Percentiles rank a stretch among this genome's conserved stretches.
These are phyloP conservation scores for Betula pendula DNA, from an alignment of 306 rosid genomes.

Conservation along the genomic window DNA sequence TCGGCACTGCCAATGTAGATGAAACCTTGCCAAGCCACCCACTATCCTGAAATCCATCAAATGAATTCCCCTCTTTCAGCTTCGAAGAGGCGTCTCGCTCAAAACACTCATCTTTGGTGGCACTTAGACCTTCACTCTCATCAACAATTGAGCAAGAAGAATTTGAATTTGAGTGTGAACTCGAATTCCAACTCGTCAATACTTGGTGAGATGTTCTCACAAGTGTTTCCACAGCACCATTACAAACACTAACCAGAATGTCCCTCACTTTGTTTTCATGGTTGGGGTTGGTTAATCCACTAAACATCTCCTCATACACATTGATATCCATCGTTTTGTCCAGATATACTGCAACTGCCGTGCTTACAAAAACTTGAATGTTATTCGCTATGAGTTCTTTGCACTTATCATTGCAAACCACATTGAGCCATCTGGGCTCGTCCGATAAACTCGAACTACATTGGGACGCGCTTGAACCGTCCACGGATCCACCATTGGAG, in stretches of 20 bases:
- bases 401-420: slow-evolving; percentile 50
- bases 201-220: slow-evolving; percentile 85
- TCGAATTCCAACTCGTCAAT: slow-evolving; percentile 40
- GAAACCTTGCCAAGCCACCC: slow-evolving; percentile 68
- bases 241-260: slow-evolving; percentile 64
- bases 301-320: slow-evolving; percentile 63
- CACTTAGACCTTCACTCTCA: slow-evolving; percentile 22
- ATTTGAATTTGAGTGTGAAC: slow-evolving; percentile 23
- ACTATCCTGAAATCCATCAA: slow-evolving; percentile 32
- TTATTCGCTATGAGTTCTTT: slow-evolving; percentile 56
- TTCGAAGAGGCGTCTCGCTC: slow-evolving; percentile 38
- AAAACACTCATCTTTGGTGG: slow-evolving; percentile 28
- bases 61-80: slow-evolving; percentile 29
- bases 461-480: slow-evolving; percentile 7
- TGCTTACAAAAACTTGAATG: slow-evolving; percentile 72
- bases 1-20: slow-evolving; percentile 76
- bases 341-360: slow-evolving; percentile 79
- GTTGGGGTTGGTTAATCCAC: slow-evolving; percentile 76
- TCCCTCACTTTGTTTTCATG: slow-evolving; percentile 64
- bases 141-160: slow-evolving; percentile 34
- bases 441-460: slow-evolving; percentile 35
- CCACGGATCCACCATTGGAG: slow-evolving; percentile 27
- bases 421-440: slow-evolving; percentile 53
- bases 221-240: slow-evolving; percentile 84
- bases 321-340: slow-evolving; percentile 85